Evolutionary conservation across 192 early-diverging fungal genomes (phyloP).

Genomic region (Coemansia sp.): DNA sequence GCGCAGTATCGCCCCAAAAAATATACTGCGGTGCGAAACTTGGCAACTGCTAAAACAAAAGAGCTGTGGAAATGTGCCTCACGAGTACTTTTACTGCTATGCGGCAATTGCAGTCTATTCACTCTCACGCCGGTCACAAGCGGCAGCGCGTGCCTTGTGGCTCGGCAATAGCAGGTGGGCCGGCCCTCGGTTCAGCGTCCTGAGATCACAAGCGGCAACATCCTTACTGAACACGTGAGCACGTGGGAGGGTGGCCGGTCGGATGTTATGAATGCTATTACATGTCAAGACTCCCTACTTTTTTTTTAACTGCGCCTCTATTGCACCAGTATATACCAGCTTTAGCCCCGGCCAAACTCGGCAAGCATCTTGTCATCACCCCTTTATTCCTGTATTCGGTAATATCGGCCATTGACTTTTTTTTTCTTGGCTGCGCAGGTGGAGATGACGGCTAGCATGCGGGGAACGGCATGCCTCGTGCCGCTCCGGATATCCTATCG

Average conservation of each 20-base stretch:
- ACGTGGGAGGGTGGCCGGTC: background rate
- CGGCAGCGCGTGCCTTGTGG: background rate
- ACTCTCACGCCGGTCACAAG: background rate
- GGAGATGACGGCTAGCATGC: background rate
- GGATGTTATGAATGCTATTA: background rate
- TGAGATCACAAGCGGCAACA: background rate
- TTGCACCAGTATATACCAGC: background rate
- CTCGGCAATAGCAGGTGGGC: background rate
- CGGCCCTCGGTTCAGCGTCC: background rate
- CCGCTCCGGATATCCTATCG: background rate
- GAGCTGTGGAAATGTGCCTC: too few species aligned
- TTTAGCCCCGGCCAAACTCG: background rate
- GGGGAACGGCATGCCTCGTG: background rate
- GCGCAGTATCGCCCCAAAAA: background rate
- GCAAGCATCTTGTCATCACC: background rate
- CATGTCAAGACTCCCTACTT: background rate
- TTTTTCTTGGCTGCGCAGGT: background rate
- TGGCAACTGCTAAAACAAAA: background rate
- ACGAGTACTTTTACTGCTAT: background rate
- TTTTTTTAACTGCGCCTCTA: slow-evolving; percentile 3
- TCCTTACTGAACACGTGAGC: background rate
- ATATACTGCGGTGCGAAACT: background rate
- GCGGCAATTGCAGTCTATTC: background rate
- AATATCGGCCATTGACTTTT: slow-evolving; percentile 1
- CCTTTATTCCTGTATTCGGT: background rate